These are phyloP conservation scores for Chlamydomonas incerta DNA, from an alignment of 139 green algal species.

Conservation along the genomic window DNA sequence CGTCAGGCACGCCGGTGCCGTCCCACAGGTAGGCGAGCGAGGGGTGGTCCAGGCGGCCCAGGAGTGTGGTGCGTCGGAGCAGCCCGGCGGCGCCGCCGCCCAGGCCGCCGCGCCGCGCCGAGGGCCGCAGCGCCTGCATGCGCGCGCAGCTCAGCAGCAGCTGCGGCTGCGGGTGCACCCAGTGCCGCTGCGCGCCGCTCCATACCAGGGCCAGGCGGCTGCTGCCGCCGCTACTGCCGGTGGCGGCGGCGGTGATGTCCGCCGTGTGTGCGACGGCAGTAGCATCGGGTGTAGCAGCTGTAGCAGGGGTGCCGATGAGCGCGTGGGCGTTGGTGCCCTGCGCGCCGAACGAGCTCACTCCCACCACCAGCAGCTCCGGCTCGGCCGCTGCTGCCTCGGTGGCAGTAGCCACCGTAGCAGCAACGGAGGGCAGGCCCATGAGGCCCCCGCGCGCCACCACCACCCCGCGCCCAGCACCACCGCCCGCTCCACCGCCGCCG, in stretches of 20 bases:
- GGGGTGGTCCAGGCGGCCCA: conserved; percentile 49
- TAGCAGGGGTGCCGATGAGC: conserved; percentile 22
- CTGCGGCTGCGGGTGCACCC: conserved; percentile 29
- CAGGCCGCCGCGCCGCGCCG: no score
- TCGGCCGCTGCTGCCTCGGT: no score
- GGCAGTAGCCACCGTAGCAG: no score
- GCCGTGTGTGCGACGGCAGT: no score
- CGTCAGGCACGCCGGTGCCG: conserved; percentile 13
- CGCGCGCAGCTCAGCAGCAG: conserved; percentile 47
- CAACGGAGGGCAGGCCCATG: not conserved
- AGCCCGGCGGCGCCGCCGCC: no score
- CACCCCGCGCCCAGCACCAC: not conserved
- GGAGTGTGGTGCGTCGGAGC: conserved; percentile 13
- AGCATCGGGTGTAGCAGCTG: not conserved
- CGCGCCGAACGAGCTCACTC: conserved; percentile 70
- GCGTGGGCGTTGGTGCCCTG: conserved; percentile 78
- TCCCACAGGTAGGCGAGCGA: conserved; percentile 64
- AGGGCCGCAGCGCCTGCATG: not conserved
- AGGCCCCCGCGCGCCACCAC: conserved; percentile 22
- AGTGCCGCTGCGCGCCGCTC: conserved; percentile 5
- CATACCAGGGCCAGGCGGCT: not conserved
- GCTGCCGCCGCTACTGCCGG: not conserved
- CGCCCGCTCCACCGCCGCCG: not conserved
- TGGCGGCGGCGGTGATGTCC: not conserved
- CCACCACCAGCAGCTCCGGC: conserved; percentile 67